These are phyloP conservation scores for Populus alba DNA, from an alignment of 345 rosid species.

Conservation along the genomic window DNA sequence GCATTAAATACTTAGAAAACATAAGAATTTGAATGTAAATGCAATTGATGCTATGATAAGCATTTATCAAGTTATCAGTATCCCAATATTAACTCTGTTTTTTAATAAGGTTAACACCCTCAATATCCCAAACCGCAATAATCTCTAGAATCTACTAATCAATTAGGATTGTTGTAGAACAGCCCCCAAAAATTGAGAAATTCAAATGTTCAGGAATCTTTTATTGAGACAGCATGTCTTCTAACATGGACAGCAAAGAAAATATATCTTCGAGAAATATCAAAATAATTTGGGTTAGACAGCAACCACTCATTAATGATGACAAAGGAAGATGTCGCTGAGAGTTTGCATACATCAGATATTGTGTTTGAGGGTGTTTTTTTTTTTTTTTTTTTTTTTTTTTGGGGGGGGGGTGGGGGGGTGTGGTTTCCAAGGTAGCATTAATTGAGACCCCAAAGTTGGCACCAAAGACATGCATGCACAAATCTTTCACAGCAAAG, in stretches of 20 bases:
- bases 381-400: too few species aligned
- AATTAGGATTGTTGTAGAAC: background rate
- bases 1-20: conserved; percentile 27
- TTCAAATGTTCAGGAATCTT: background rate
- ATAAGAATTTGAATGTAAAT: background rate
- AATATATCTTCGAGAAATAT: background rate
- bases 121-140: background rate
- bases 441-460: background rate
- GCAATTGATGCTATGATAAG: background rate
- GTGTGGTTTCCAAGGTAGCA: too few species aligned
- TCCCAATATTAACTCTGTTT: background rate
- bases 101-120: background rate
- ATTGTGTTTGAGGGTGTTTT: background rate
- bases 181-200: background rate
- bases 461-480: background rate
- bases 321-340: background rate
- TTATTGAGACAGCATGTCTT: background rate
- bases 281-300: background rate
- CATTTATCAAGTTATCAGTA: background rate
- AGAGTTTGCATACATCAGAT: background rate
- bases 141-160: background rate
- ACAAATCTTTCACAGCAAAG: background rate
- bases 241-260: background rate
- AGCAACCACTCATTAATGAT: background rate
- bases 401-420: too few species aligned